Evolutionary conservation across 2,329 filamentous ascomycete species (phyloP).

Genomic region (Fusarium musae): DNA sequence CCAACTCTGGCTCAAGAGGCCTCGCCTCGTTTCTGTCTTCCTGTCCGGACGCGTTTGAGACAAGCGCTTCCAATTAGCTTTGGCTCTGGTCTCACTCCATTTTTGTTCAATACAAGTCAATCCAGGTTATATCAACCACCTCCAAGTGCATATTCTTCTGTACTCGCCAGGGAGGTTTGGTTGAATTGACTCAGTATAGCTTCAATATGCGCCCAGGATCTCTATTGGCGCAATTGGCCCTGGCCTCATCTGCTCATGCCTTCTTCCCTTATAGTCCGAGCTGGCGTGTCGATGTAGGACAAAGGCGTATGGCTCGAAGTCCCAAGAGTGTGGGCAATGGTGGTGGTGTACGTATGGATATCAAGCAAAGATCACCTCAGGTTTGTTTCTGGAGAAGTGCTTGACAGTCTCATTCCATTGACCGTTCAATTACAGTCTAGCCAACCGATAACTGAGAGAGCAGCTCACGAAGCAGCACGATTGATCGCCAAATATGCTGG

Average conservation of each 20-base stretch:
- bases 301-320: constrained; percentile 37
- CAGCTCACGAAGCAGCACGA: constrained; percentile 52
- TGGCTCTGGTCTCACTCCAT: neutral
- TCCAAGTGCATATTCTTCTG: neutral
- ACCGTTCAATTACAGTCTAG: constrained; percentile 45
- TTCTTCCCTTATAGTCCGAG: constrained; percentile 59
- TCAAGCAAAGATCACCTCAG: constrained; percentile 52
- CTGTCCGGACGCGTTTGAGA: constrained; percentile 31
- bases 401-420: neutral
- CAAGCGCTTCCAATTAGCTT: constrained; percentile 29
- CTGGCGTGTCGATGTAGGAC: constrained; percentile 48
- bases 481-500: constrained; percentile 54
- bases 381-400: constrained; percentile 43
- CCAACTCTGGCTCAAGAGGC: constrained; percentile 29
- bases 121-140: constrained; percentile 20
- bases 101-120: constrained; percentile 9
- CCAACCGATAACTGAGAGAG: constrained; percentile 49
- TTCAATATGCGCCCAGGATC: constrained; percentile 55
- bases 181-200: constrained; percentile 9
- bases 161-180: neutral
- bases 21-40: constrained; percentile 16
- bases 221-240: constrained; percentile 58
- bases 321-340: constrained; percentile 33
- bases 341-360: constrained; percentile 52
- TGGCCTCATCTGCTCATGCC: constrained; percentile 58